Base-by-base conservation (phyloP, 345 rosid genomes). In the Aegle marmelos region DNA sequence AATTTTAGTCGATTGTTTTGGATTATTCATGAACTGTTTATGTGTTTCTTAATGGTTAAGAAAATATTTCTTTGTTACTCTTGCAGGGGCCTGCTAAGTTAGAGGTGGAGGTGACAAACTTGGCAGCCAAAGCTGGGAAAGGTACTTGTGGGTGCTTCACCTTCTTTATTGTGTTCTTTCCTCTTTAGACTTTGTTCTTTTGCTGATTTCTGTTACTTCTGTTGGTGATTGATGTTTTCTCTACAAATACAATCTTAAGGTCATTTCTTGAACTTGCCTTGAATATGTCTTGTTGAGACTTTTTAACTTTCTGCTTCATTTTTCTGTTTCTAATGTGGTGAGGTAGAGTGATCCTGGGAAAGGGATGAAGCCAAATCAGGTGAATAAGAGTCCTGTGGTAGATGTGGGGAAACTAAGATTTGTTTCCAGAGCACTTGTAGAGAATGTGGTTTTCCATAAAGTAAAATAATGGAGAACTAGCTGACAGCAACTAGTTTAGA, bases 61-160 rank as follows among this genome's bases (percentile, higher is more conserved):
- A 62, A 58, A 62, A 73, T 34, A 67, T 83, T 68, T 75, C 70
- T 59, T 39, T 59, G 34, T 64, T 5, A 72, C 58, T 83, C 50
- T 80, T 68, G 31, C 86, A 94, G 99, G 98, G 92, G 68, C 77
- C 62, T 57, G 97, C 98, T 27, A 94, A 90, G 85, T 86, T 96
- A 89, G 98, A 96, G 87, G 95, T 96, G 73, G 99, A 96, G 89
- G 98, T 96, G 73, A 96, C 99, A 77, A 96, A 96, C 83, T 97
- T 96, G 79, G 97, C 95, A 75, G 98, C 98, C 39, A 96, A 92
- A 85, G 99, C 99, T 85, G 99, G 99, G 81, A 96, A 96, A 91
- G 99, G 99, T 96, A 87, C 60, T 53, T 78, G 64, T 65, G 36
- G 37, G 76, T 27, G 24, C 31, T 53, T 78, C 22, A 71, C 56